Percentiles rank a stretch among this genome's conserved stretches.
Evolutionary conservation across 2,329 filamentous ascomycete genomes (phyloP).

Genomic region (Fusarium buxicola): DNA sequence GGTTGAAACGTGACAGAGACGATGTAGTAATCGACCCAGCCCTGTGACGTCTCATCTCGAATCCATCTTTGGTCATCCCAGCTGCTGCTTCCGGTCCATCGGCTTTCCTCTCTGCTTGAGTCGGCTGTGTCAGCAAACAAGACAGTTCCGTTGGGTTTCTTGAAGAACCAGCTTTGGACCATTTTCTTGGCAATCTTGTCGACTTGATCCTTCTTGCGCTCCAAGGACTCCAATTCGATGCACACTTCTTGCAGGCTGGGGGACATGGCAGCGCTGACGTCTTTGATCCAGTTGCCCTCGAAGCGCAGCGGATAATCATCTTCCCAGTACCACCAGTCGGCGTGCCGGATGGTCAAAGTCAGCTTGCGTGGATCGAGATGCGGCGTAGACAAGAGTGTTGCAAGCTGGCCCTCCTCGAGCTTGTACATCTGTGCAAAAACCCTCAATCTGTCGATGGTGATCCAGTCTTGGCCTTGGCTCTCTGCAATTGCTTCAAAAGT

Average conservation of each 20-base stretch:
- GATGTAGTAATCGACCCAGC: conserved; percentile 58
- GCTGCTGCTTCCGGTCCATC: conserved; percentile 60
- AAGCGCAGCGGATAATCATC: conserved; percentile 49
- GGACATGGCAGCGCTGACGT: conserved; percentile 42
- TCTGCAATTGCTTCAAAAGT: conserved; percentile 35
- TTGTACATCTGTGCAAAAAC: conserved; percentile 58
- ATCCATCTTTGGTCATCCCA: conserved; percentile 54
- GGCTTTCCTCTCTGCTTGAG: conserved; percentile 44
- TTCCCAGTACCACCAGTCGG: conserved; percentile 50
- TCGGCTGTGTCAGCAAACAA: conserved; percentile 47
- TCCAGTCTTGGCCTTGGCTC: conserved; percentile 30
- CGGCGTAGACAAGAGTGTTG: conserved; percentile 41
- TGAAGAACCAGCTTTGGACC: conserved; percentile 40
- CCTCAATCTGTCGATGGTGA: conserved; percentile 50
- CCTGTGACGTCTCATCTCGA: conserved; percentile 55
- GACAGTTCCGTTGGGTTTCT: conserved; percentile 47
- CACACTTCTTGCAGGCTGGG: conserved; percentile 52
- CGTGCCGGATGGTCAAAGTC: conserved; percentile 60
- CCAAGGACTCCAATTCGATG: conserved; percentile 61
- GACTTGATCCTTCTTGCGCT: conserved; percentile 58
- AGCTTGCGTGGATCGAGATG: conserved; percentile 51
- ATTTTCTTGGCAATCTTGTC: conserved; percentile 54
- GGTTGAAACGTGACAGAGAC: conserved; percentile 52
- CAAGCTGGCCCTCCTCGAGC: conserved; percentile 49
- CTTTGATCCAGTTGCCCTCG: conserved; percentile 52